Percentiles rank a stretch among this genome's conserved stretches.
phyloP scores from a whole-genome alignment of 768 basidiomycete genomes.

The Boletus rubroflammeus region DNA sequence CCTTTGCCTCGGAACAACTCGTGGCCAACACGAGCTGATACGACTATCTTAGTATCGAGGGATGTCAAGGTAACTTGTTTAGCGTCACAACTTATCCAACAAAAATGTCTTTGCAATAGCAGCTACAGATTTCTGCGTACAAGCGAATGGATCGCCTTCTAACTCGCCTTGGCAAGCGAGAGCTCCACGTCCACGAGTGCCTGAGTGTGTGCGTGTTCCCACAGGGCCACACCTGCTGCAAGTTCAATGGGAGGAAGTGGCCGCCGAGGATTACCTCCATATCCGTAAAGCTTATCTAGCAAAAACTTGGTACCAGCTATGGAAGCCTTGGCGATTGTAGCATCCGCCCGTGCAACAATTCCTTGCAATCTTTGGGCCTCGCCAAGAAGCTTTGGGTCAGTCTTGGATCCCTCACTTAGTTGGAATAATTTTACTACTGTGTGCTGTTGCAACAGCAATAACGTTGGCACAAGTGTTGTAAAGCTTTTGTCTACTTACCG shows the following conservation, averaged over 20 bases:
- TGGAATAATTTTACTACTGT: slow-evolving; percentile 59
- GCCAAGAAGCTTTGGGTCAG: slow-evolving; percentile 52
- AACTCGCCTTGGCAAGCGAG: slow-evolving; percentile 41
- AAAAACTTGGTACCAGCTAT: slow-evolving; percentile 84
- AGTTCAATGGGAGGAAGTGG: slow-evolving; percentile 68
- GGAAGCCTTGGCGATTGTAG: slow-evolving; percentile 69
- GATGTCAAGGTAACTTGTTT: not conserved
- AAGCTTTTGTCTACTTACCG: slow-evolving; percentile 42
- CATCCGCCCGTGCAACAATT: slow-evolving; percentile 77
- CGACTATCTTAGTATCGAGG: not conserved
- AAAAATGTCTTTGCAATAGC: not conserved
- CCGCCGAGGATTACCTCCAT: slow-evolving; percentile 74
- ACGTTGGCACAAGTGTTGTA: not conserved
- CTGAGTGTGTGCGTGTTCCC: slow-evolving; percentile 69
- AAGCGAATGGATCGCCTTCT: not conserved
- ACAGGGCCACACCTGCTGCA: slow-evolving; percentile 55
- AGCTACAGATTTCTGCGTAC: not conserved
- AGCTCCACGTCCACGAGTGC: slow-evolving; percentile 65
- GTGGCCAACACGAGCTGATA: not conserved
- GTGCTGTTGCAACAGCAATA: slow-evolving; percentile 37
- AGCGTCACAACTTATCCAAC: not conserved
- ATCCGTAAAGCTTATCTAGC: slow-evolving; percentile 70
- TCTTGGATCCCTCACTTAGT: slow-evolving; percentile 53
- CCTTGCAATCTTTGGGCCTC: slow-evolving; percentile 77
- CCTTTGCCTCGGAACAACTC: not conserved